Base-by-base conservation (phyloP, 1,139 yeast species). In the Suhomyces wounanorum region DNA sequence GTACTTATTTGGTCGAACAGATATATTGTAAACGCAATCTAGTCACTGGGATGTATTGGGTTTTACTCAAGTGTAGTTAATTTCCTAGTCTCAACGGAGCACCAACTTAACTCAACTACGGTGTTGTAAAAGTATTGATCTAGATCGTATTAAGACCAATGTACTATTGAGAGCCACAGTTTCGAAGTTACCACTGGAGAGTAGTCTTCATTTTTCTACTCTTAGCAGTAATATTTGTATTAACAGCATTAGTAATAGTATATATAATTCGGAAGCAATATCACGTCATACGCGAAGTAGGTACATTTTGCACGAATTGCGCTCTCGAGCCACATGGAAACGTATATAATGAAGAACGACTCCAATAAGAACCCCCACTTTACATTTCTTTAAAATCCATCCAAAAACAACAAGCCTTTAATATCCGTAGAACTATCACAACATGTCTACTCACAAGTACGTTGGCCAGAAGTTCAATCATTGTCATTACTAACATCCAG, bases 391-490 rank as follows among this genome's bases (percentile, higher is more conserved):
- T 26, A 9, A 26, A 9, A 26, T 10, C 30, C 3, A 8, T 10
- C 30, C 30, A 26, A 26, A 26, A 8, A 5, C 30, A 9, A 5
- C 30, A 26, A 26, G 3, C 13, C 30, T 5, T 8, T 3, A 26
- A 26, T 26, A 5, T 6, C 11, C 14, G 11, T n/a, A 30, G 7
- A 13, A 10, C 10, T 3, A 30, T 30, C n/a, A 30, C 26, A 16
- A 25, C 8, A 45, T 45, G 48, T 45, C 48, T 23, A 26, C 48
- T 21, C 48, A 45, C 18, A 45, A 45, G 48, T 45, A 45, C 5
- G 48, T 45, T 30, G 33, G 11, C 11, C 14, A 6, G 3, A 30
- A 2, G 11, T 30, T 7, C 13, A n/a, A n/a, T 7, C 26, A n/a
- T 17, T 13, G 23, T 25, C 42, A 11, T 23, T n/a, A 14, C 42